Evolutionary conservation across 176 grass and related monocot species (phyloP).

Genomic region (Triticum dicoccoides): DNA sequence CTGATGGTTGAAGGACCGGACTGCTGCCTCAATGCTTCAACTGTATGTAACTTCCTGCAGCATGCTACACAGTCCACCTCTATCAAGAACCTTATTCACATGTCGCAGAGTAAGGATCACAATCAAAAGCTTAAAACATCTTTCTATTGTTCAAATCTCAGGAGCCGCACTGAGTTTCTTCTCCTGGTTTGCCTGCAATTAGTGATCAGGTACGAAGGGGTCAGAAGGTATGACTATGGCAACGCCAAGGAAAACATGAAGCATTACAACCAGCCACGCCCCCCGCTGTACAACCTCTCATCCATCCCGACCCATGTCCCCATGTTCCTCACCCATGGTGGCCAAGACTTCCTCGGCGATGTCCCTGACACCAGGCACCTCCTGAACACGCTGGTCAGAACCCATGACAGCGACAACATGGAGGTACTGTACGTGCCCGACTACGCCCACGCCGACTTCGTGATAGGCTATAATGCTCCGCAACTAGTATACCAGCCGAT

Average conservation of each 20-base stretch:
- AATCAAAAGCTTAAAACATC: neutral
- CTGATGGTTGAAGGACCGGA: slow-evolving; percentile 39
- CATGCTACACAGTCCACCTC: slow-evolving; percentile 47
- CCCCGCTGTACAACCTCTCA: slow-evolving; percentile 33
- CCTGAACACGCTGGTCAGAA: slow-evolving; percentile 14
- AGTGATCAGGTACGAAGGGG: slow-evolving; percentile 37
- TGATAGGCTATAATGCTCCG: slow-evolving; percentile 38
- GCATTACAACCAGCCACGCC: slow-evolving; percentile 32
- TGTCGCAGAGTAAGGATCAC: slow-evolving; percentile 40
- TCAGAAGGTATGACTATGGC: slow-evolving; percentile 50
- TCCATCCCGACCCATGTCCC: slow-evolving; percentile 35
- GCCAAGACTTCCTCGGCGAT: slow-evolving; percentile 36
- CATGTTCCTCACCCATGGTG: slow-evolving; percentile 47
- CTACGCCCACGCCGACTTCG: slow-evolving; percentile 43
- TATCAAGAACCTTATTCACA: slow-evolving; percentile 47
- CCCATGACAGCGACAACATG: slow-evolving; percentile 29
- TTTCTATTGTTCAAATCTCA: slow-evolving; percentile 1
- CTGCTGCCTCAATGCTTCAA: slow-evolving; percentile 54
- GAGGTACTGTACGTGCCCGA: slow-evolving; percentile 28
- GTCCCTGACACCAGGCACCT: slow-evolving; percentile 42
- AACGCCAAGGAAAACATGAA: slow-evolving; percentile 40
- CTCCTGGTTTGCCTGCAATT: neutral
- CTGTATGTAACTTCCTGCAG: slow-evolving; percentile 37
- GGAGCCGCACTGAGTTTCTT: neutral
- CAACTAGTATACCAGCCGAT: slow-evolving; percentile 31